phyloP scores from a whole-genome alignment of 2,329 filamentous ascomycete species.

The Lecanicillium sp. region DNA sequence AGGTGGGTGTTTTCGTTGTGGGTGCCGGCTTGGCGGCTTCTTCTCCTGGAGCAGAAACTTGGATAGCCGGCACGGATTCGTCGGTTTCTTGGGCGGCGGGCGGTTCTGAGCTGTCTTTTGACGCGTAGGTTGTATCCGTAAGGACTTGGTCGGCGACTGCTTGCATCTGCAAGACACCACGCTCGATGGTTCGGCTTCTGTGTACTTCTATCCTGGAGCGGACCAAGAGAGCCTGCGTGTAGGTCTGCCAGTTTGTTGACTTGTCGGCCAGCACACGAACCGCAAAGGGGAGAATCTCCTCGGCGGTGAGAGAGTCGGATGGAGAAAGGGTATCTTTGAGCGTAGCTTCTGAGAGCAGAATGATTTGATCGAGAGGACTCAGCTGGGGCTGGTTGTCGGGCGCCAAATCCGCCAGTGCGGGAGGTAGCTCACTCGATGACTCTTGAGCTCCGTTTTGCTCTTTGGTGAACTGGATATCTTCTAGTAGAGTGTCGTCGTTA shows the following conservation, averaged over 20 bases:
- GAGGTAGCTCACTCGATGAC: conserved; percentile 40
- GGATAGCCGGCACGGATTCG: conserved; percentile 34
- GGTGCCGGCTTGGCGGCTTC: conserved; percentile 13
- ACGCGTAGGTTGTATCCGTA: conserved; percentile 57
- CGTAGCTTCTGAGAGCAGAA: conserved; percentile 78
- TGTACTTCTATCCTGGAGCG: conserved; percentile 86
- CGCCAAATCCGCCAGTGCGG: conserved; percentile 54
- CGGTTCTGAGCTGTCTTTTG: conserved; percentile 19
- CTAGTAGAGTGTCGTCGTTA: conserved; percentile 88
- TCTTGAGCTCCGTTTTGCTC: conserved; percentile 32
- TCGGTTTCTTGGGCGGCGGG: conserved; percentile 20
- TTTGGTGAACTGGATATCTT: conserved; percentile 72
- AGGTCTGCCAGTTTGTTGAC: conserved; percentile 94
- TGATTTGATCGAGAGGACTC: conserved; percentile 77
- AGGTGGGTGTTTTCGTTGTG: conserved; percentile 48
- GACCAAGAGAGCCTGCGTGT: conserved; percentile 86
- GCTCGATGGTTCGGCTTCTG: conserved; percentile 76
- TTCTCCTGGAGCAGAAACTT: conserved; percentile 30
- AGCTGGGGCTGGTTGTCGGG: conserved; percentile 78
- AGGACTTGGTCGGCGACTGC: conserved; percentile 93
- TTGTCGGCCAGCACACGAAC: conserved; percentile 80
- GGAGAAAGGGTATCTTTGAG: conserved; percentile 84
- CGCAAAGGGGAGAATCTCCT: conserved; percentile 88
- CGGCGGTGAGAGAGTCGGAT: conserved; percentile 75
- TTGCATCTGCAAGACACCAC: conserved; percentile 86